A percentile compares a stretch with the other conserved stretches of the same genome.
phyloP scores from a whole-genome alignment of 2,329 filamentous ascomycete species.

The Coniochaeta prunicola region DNA sequence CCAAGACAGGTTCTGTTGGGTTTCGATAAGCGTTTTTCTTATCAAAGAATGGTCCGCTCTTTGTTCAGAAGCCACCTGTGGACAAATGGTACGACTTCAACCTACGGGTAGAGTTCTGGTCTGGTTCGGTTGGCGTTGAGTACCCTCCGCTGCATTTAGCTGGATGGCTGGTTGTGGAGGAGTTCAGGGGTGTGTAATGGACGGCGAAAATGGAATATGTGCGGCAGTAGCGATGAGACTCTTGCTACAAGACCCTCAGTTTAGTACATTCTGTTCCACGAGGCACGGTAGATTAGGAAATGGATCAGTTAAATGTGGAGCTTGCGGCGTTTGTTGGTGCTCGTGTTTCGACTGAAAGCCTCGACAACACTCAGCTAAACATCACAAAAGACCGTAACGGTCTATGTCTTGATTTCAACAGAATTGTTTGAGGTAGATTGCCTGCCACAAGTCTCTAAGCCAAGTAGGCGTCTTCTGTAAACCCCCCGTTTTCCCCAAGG shows the following conservation, averaged over 20 bases:
- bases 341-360: too few relatives aligned
- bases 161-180: background rate
- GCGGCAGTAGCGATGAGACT: background rate
- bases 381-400: too few relatives aligned
- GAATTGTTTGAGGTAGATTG: background rate
- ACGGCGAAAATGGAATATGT: background rate
- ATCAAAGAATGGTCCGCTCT: background rate
- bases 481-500: background rate
- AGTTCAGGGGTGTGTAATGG: background rate
- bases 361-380: too few relatives aligned
- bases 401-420: background rate
- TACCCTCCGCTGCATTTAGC: background rate
- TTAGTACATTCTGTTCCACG: too few relatives aligned
- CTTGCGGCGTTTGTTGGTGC: too few relatives aligned
- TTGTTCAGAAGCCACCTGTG: background rate
- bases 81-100: background rate
- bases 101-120: background rate
- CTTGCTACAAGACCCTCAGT: background rate
- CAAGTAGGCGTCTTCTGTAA: background rate
- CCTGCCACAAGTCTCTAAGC: background rate
- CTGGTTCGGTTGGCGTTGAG: background rate
- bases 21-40: background rate
- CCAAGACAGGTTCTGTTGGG: too few relatives aligned
- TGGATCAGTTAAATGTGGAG: too few relatives aligned
- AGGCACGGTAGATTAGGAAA: too few relatives aligned